These are phyloP conservation scores for Ascochyta lentis DNA, from an alignment of 2,329 filamentous ascomycete genomes.

Conservation along the genomic window DNA sequence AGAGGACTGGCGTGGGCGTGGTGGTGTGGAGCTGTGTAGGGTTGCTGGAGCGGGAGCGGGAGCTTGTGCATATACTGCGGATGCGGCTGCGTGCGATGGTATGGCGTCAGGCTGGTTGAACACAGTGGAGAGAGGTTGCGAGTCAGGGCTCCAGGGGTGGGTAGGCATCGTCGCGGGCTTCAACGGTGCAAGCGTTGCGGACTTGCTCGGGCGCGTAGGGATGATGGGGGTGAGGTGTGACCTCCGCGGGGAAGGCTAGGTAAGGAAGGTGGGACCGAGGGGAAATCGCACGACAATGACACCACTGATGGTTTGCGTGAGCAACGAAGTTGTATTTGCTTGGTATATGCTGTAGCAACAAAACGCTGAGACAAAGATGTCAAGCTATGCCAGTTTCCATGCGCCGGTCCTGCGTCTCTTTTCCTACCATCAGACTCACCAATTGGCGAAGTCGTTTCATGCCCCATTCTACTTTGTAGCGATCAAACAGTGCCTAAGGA, in stretches of 20 bases:
- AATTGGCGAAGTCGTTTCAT: slow-evolving; percentile 1
- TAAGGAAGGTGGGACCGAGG: slow-evolving; percentile 30
- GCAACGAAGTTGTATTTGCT: slow-evolving; percentile 3
- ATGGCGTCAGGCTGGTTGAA: slow-evolving; percentile 12
- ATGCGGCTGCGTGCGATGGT: neutral
- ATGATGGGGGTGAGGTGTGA: slow-evolving; percentile 8
- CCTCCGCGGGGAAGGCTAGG: slow-evolving; percentile 29
- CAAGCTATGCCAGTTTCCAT: slow-evolving; percentile 9
- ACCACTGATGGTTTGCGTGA: neutral
- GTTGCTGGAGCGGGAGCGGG: neutral
- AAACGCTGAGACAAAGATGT: slow-evolving; percentile 13
- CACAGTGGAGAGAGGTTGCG: slow-evolving; percentile 18
- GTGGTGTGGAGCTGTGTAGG: neutral
- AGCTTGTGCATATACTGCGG: neutral
- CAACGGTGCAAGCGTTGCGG: slow-evolving; percentile 9
- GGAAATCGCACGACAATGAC: neutral
- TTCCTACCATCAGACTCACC: neutral
- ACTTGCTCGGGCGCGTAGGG: neutral
- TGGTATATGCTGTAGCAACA: slow-evolving; percentile 12
- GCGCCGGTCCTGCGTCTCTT: slow-evolving; percentile 7
- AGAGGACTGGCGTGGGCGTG: neutral
- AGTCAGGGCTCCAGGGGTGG: neutral
- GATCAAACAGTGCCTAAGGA: slow-evolving; percentile 16
- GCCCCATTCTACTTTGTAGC: neutral
- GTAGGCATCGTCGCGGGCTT: slow-evolving; percentile 1